These are phyloP conservation scores for Albizia julibrissin DNA, from an alignment of 306 rosid genomes.

Conservation along the genomic window DNA sequence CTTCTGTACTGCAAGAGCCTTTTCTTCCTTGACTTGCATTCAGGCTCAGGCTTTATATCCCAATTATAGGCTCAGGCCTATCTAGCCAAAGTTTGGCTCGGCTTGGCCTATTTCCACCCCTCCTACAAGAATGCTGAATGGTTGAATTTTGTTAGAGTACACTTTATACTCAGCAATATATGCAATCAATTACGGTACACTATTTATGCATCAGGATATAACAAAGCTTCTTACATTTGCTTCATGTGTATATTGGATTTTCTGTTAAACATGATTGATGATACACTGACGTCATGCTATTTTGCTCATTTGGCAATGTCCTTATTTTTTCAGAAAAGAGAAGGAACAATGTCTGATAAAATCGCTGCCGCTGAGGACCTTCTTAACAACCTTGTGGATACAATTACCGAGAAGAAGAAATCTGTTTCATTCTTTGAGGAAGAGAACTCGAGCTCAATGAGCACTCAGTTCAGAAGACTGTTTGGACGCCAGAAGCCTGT, in stretches of 20 bases:
- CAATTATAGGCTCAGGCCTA: too few species aligned
- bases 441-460: conserved; percentile 47
- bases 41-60: too few species aligned
- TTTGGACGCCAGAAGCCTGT: conserved; percentile 83
- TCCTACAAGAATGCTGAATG: neutral
- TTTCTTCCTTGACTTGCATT: neutral
- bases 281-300: neutral
- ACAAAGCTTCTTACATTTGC: neutral
- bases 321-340: neutral
- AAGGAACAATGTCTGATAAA: conserved; percentile 73
- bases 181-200: neutral
- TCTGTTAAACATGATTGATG: neutral
- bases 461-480: conserved; percentile 56
- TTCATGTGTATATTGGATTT: neutral
- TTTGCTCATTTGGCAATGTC: neutral
- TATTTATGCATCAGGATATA: neutral
- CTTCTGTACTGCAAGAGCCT: neutral
- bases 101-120: too few species aligned
- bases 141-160: neutral
- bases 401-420: conserved; percentile 62
- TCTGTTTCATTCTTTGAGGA: conserved; percentile 57
- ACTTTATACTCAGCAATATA: conserved; percentile 6
- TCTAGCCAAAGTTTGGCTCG: too few species aligned
- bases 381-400: conserved; percentile 54
- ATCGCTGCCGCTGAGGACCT: conserved; percentile 54